These are phyloP conservation scores for Theileria annulata DNA, from an alignment of 169 alveolate species.

Conservation along the genomic window DNA sequence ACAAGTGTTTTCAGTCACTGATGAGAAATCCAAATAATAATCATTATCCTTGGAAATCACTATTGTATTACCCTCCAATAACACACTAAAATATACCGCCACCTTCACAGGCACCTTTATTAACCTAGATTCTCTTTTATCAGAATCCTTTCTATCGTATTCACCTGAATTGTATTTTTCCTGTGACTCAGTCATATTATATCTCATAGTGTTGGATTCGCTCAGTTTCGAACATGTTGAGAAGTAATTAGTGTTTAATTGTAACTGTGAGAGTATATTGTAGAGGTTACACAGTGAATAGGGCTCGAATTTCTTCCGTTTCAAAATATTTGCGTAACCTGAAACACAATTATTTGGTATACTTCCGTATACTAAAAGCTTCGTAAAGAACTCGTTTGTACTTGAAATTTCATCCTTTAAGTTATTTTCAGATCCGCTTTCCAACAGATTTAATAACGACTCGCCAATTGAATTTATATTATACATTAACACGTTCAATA, in stretches of 20 bases:
- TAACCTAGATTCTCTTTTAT: neutral
- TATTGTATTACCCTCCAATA: neutral
- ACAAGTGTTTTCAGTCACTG: neutral
- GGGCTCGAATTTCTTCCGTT: neutral
- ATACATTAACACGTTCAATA: neutral
- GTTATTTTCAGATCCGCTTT: neutral
- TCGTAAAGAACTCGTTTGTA: constrained; percentile 16
- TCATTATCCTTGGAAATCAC: neutral
- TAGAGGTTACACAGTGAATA: constrained; percentile 2
- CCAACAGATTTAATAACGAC: neutral
- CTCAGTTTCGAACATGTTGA: neutral
- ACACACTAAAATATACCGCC: constrained; percentile 7
- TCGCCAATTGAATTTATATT: constrained; percentile 20
- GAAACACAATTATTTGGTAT: constrained; percentile 4
- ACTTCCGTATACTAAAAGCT: constrained; percentile 12
- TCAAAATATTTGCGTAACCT: too few relatives aligned
- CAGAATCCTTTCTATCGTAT: neutral
- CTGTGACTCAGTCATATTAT: neutral
- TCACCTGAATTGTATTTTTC: neutral
- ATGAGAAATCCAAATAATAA: neutral
- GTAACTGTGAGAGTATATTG: neutral
- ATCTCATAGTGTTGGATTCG: too few relatives aligned
- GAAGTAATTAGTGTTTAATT: constrained; percentile 8
- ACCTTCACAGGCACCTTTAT: neutral
- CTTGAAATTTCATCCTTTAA: constrained; percentile 6